These are phyloP conservation scores for Penicilliopsis zonata DNA, from an alignment of 495 filamentous ascomycete genomes.

Conservation along the genomic window DNA sequence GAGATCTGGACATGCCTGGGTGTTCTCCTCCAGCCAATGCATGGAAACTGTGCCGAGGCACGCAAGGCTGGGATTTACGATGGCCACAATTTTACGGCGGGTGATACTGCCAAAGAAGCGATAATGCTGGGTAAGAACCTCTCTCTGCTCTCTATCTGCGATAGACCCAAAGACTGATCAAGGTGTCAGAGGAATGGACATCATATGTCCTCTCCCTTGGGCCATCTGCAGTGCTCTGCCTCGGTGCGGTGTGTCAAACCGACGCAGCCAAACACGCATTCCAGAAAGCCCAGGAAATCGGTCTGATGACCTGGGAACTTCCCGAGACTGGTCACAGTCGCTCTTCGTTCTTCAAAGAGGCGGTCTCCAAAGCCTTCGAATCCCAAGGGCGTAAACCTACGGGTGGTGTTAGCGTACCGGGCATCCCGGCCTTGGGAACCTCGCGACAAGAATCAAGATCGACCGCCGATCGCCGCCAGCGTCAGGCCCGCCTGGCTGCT, in stretches of 20 bases:
- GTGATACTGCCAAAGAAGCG: constrained; percentile 43
- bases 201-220: constrained; percentile 49
- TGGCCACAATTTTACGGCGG: constrained; percentile 26
- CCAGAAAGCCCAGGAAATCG: constrained; percentile 36
- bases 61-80: constrained; percentile 45
- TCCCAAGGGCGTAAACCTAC: constrained; percentile 15
- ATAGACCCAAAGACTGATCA: constrained; percentile 14
- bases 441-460: constrained; percentile 3
- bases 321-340: constrained; percentile 33
- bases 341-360: constrained; percentile 52
- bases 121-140: constrained; percentile 37
- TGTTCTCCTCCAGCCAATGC: constrained; percentile 44
- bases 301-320: constrained; percentile 44
- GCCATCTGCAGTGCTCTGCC: constrained; percentile 40
- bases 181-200: constrained; percentile 48
- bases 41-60: constrained; percentile 43
- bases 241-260: constrained; percentile 35
- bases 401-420: not conserved
- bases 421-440: constrained; percentile 5
- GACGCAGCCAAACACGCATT: constrained; percentile 36
- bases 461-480: constrained; percentile 15
- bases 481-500: constrained; percentile 25
- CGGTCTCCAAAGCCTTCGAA: constrained; percentile 46
- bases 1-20: constrained; percentile 56
- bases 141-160: not conserved